Base-by-base conservation (phyloP, 768 basidiomycete genomes). In the Mycena pura region DNA sequence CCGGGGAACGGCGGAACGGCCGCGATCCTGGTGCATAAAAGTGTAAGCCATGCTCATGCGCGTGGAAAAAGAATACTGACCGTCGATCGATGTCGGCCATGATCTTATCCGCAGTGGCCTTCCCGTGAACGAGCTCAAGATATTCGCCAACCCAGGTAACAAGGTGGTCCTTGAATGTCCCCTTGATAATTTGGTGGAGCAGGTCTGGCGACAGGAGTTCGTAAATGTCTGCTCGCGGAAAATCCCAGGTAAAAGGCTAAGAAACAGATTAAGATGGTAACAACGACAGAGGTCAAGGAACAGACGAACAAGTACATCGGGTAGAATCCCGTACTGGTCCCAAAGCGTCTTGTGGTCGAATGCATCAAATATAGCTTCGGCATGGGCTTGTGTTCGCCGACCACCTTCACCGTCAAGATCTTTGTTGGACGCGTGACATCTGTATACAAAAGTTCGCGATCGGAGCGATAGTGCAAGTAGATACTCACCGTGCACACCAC, bases 151-250 rank as follows among this genome's bases (percentile, higher is more conserved):
- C n/a, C n/a, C n/a, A n/a, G n/a, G n/a, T n/a, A n/a, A n/a, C n/a
- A n/a, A n/a, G n/a, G n/a, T n/a, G n/a, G n/a, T n/a, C n/a, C n/a
- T n/a, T n/a, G n/a, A n/a, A n/a, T n/a, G n/a, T n/a, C n/a, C n/a
- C n/a, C n/a, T n/a, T n/a, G n/a, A n/a, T n/a, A n/a, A n/a, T n/a
- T n/a, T n/a, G n/a, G n/a, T n/a, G n/a, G n/a, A n/a, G n/a, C n/a
- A n/a, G n/a, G n/a, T n/a, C n/a, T n/a, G n/a, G n/a, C n/a, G n/a
- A n/a, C n/a, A n/a, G n/a, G n/a, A 73, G 41, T 38, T 73, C 63
- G 36, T 78, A 74, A 24, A 77, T 77, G 38, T 77, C 72, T 0
- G 73, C 72, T 11, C 65, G 69, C n/a, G 75, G 77, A 64, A 77
- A 76, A 29, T 63, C 28, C 21, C 53, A 29, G 13, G 77, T 78